Conservation (phyloP, 2,329 filamentous ascomycete species). For the Myriosclerotinia scirpicola region DNA sequence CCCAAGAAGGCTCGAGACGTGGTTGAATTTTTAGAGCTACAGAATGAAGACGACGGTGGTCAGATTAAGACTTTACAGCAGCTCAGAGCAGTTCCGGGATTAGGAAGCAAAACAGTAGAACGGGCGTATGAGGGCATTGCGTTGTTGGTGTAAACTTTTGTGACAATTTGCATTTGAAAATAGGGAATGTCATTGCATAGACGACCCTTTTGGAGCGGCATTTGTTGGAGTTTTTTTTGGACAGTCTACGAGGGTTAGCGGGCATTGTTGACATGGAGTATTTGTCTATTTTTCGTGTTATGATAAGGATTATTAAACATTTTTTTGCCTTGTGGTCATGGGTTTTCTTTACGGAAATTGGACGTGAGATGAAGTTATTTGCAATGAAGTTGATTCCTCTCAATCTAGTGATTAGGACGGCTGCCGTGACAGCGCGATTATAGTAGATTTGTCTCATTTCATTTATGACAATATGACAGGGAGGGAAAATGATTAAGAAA, state of each 20-base stretch:
- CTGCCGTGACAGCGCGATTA: not conserved
- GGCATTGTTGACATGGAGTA: constrained; percentile 20
- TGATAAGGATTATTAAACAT: constrained; percentile 6
- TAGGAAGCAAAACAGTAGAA: constrained; percentile 58
- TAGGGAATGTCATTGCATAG: constrained; percentile 27
- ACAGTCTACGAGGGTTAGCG: constrained; percentile 18
- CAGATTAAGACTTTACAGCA: constrained; percentile 52
- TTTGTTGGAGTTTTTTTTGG: constrained; percentile 23
- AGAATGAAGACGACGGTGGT: constrained; percentile 45
- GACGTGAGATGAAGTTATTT: not conserved
- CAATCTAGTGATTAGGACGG: constrained; percentile 12
- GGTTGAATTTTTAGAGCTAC: constrained; percentile 54
- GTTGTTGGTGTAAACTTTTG: constrained; percentile 31
- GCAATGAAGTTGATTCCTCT: not conserved
- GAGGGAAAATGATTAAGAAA: not conserved
- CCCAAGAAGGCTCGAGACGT: constrained; percentile 67
- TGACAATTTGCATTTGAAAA: constrained; percentile 13
- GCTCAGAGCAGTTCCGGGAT: constrained; percentile 55
- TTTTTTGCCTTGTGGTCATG: not conserved
- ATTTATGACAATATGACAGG: not conserved
- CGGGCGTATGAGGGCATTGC: constrained; percentile 47
- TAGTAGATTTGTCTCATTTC: too few relatives aligned
- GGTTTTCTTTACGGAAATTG: not conserved
- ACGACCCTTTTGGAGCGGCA: constrained; percentile 2
- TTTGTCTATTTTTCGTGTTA: constrained; percentile 8